These are phyloP conservation scores for Aspergillus incahuasiensis DNA, from an alignment of 495 filamentous ascomycete genomes.

Conservation along the genomic window DNA sequence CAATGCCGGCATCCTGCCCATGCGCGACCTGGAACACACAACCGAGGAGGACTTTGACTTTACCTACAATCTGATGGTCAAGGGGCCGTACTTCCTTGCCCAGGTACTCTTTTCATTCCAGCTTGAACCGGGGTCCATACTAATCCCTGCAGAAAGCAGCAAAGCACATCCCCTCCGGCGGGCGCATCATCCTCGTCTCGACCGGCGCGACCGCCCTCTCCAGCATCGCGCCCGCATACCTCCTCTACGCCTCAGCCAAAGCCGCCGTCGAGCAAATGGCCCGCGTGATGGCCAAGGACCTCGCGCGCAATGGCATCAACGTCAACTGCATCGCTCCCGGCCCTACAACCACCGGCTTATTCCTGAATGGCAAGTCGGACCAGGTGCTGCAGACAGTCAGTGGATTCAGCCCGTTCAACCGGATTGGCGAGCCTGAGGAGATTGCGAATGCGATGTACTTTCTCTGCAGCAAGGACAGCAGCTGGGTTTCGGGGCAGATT, in stretches of 20 bases:
- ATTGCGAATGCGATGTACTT: slow-evolving; percentile 55
- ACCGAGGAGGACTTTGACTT: slow-evolving; percentile 17
- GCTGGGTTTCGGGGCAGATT: slow-evolving; percentile 65
- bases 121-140: too few relatives aligned
- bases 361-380: slow-evolving; percentile 52
- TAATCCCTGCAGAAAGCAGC: slow-evolving; percentile 54
- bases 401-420: slow-evolving; percentile 48
- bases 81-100: slow-evolving; percentile 6
- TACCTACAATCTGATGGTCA: slow-evolving; percentile 6
- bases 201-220: slow-evolving; percentile 44
- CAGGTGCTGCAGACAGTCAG: slow-evolving; percentile 39
- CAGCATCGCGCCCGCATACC: slow-evolving; percentile 51
- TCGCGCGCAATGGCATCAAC: slow-evolving; percentile 54
- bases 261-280: slow-evolving; percentile 69
- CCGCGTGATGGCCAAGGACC: slow-evolving; percentile 58
- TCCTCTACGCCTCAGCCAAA: slow-evolving; percentile 60
- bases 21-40: slow-evolving; percentile 30
- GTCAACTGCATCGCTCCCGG: slow-evolving; percentile 66
- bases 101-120: background rate
- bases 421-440: slow-evolving; percentile 58
- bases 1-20: slow-evolving; percentile 51
- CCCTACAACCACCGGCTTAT: slow-evolving; percentile 54
- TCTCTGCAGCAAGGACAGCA: slow-evolving; percentile 43
- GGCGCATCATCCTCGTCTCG: slow-evolving; percentile 58
- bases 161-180: slow-evolving; percentile 54